Conservation (phyloP, 345 rosid species). For the Passiflora organensis region DNA sequence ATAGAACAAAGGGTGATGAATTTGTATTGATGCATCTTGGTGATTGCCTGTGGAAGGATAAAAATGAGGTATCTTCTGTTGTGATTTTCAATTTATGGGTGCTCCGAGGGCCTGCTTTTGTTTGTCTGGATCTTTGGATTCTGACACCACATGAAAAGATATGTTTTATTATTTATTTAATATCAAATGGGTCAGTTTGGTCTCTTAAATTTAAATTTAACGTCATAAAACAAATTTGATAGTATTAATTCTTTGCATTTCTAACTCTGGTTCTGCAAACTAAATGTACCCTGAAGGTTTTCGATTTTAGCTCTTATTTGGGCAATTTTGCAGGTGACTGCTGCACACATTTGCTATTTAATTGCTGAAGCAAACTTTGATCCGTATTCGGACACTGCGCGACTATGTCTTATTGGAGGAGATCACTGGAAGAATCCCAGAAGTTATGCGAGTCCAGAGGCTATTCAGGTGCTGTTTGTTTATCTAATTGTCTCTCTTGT, state of each 20-base stretch:
- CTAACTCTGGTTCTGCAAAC: no score
- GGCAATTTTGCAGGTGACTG: conserved; percentile 48
- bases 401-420: conserved; percentile 75
- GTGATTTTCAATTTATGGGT: conserved; percentile 12
- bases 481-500: not conserved
- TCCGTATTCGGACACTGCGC: conserved; percentile 70
- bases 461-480: conserved; percentile 62
- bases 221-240: no score
- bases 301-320: conserved; percentile 22
- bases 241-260: no score
- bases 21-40: conserved; percentile 95
- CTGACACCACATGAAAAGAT: no score
- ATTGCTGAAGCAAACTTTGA: conserved; percentile 82
- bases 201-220: no score
- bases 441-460: conserved; percentile 71
- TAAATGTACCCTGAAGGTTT: no score
- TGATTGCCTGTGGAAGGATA: conserved; percentile 96
- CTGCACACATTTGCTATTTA: conserved; percentile 79
- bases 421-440: conserved; percentile 85
- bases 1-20: conserved; percentile 93
- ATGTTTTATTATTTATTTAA: no score
- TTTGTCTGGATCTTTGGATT: no score
- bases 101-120: no score
- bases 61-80: conserved; percentile 66
- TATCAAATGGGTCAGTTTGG: no score